A percentile compares a stretch with the other conserved stretches of the same genome.
These are phyloP conservation scores for Didymella glomerata DNA, from an alignment of 2,329 filamentous ascomycete genomes.

Conservation along the genomic window DNA sequence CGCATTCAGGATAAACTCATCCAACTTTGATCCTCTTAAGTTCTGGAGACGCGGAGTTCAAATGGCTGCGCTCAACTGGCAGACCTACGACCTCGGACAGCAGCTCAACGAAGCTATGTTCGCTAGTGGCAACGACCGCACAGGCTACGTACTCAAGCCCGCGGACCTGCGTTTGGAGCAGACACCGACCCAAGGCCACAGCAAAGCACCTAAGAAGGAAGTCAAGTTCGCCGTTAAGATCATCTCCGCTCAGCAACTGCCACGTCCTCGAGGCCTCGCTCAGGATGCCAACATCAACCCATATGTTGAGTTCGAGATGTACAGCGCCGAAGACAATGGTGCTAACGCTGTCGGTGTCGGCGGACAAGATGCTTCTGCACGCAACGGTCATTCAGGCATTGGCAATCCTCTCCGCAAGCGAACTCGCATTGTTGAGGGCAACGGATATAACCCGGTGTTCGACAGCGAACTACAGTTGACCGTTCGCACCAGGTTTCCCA, in stretches of 20 bases:
- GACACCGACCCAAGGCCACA: slow-evolving; percentile 56
- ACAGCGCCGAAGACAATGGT: slow-evolving; percentile 90
- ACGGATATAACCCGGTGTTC: slow-evolving; percentile 93
- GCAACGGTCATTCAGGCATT: slow-evolving; percentile 71
- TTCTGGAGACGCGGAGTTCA: slow-evolving; percentile 97
- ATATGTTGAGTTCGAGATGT: slow-evolving; percentile 94
- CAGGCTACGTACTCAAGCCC: slow-evolving; percentile 94
- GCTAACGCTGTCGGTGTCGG: slow-evolving; percentile 74
- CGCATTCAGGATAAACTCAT: slow-evolving; percentile 80
- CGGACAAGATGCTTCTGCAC: slow-evolving; percentile 70
- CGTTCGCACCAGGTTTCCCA: slow-evolving; percentile 91
- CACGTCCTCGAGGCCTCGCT: slow-evolving; percentile 78
- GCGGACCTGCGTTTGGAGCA: slow-evolving; percentile 71
- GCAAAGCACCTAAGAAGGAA: slow-evolving; percentile 79
- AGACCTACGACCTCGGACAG: slow-evolving; percentile 95
- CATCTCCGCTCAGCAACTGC: slow-evolving; percentile 93
- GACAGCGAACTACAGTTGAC: slow-evolving; percentile 80
- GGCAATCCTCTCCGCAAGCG: slow-evolving; percentile 78
- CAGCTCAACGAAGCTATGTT: slow-evolving; percentile 99
- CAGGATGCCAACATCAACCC: slow-evolving; percentile 82
- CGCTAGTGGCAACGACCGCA: slow-evolving; percentile 82
- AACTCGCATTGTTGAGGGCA: slow-evolving; percentile 82
- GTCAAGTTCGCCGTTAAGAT: slow-evolving; percentile 87
- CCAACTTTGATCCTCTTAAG: slow-evolving; percentile 91
- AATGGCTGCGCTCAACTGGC: slow-evolving; percentile 98